Conservation (phyloP, 1,139 yeast genomes). For the Pichia sp. region DNA sequence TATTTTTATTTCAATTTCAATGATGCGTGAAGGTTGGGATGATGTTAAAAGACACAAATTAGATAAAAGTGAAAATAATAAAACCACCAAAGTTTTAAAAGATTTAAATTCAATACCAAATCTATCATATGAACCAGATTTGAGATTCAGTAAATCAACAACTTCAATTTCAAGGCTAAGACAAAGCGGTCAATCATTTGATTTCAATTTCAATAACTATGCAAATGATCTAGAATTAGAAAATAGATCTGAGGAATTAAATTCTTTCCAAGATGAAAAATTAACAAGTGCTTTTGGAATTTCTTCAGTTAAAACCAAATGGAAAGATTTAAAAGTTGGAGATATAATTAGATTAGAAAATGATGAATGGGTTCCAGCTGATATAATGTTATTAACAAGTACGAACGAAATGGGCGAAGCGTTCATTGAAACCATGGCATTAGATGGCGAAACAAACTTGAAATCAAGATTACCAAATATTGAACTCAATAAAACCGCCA, state of each 20-base stretch:
- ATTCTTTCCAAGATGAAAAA: conserved; percentile 21
- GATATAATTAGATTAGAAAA: conserved; percentile 66
- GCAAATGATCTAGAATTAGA: conserved; percentile 13
- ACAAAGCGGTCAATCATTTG: conserved; percentile 22
- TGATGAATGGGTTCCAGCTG: conserved; percentile 95
- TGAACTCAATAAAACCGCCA: conserved; percentile 46
- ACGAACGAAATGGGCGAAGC: conserved; percentile 66
- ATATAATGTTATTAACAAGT: conserved; percentile 63
- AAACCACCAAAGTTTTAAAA: conserved; percentile 40
- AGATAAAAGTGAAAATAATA: conserved; percentile 79
- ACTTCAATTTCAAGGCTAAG: conserved; percentile 26
- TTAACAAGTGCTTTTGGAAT: conserved; percentile 19
- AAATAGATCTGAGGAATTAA: conserved; percentile 9
- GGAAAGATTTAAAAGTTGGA: conserved; percentile 84
- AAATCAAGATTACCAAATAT: conserved; percentile 67
- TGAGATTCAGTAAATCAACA: conserved; percentile 23
- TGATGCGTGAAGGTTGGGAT: conserved; percentile 88
- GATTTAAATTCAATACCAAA: conserved; percentile 5
- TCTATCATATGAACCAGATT: conserved; percentile 9
- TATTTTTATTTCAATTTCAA: conserved; percentile 84
- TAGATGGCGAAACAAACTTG: conserved; percentile 93
- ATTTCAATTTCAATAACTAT: conserved; percentile 16
- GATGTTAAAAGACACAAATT: conserved; percentile 83
- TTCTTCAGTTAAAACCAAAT: conserved; percentile 32
- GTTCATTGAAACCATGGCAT: conserved; percentile 90